These are phyloP conservation scores for Mycena alexandri DNA, from an alignment of 768 basidiomycete species.

Conservation along the genomic window DNA sequence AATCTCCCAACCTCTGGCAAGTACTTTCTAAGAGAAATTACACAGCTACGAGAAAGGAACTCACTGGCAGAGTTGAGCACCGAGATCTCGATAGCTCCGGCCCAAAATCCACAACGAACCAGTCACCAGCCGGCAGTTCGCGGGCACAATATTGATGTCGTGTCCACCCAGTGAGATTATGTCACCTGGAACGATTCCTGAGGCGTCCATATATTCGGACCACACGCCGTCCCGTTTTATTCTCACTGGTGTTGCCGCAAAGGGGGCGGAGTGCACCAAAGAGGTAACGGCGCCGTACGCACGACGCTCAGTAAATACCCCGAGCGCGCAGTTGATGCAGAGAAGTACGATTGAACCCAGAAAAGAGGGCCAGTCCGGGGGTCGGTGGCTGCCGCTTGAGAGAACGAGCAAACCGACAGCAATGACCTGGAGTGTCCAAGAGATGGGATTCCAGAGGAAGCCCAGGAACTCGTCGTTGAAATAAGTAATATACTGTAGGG, in stretches of 20 bases:
- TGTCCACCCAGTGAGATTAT: constrained; percentile 97
- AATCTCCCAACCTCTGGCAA: constrained; percentile 87
- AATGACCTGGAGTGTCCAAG: constrained; percentile 99
- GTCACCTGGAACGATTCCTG: constrained; percentile 93
- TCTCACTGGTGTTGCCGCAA: constrained; percentile 48
- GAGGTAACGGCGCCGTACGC: constrained; percentile 92
- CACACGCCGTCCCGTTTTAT: constrained; percentile 88
- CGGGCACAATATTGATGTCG: constrained; percentile 96
- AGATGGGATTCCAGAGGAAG: constrained; percentile 99
- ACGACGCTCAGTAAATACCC: constrained; percentile 96
- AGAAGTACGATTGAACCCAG: constrained; percentile 92
- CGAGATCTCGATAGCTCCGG: constrained; percentile 73
- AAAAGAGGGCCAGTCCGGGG: constrained; percentile 98
- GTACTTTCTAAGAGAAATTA: neutral
- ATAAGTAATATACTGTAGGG: neutral
- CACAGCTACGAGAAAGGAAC: constrained; percentile 45
- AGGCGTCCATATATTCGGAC: constrained; percentile 87
- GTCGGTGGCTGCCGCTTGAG: constrained; percentile 86
- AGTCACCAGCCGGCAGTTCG: constrained; percentile 90
- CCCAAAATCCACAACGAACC: constrained; percentile 92
- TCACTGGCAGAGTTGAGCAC: constrained; percentile 97
- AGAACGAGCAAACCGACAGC: constrained; percentile 93
- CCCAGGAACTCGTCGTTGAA: constrained; percentile 72
- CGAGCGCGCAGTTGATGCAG: constrained; percentile 93
- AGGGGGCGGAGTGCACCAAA: neutral